Evolutionary conservation across 192 early-diverging fungal species (phyloP), one percentile per base, ranked within the genome.

Genomic region (Linnemannia zychae): DNA sequence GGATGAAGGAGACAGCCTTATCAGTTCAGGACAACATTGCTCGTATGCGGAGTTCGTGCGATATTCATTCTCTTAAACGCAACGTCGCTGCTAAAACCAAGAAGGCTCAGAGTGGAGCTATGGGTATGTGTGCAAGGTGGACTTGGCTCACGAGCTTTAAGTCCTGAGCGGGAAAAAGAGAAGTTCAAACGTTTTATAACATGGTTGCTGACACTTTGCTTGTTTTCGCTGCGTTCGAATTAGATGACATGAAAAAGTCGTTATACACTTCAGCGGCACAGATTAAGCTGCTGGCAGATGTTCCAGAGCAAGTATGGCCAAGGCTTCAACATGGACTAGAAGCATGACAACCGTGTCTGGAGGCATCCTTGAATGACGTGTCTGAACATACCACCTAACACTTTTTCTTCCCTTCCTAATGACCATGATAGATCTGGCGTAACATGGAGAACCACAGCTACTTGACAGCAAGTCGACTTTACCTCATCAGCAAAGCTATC

Each of bases 231-330:
- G 6, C 60, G 44, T 65, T n/a, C 20, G 47, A 44, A 28, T 49
- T 86, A 91, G 93, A 94, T 84, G 89, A 91, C 18, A 89, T 87
- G 76, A 91, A 92, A 75, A 75, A 80, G 63, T 76, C 88, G 12
- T 38, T 96, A 12, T 96, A 96, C 73, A 84, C 91, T 0, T 89
- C 93, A 37, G 95, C 96, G 22, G 94, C 95, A 3, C 92, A 96
- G 75, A 95, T 97, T 66, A 96, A 96, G 72, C 84, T 97, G 11
- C 72, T 97, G 38, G 95, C 95, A 9, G 94, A 96, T 84, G 96
- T 95, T 22, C 96, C 96, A 16, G 96, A 97, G 74, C 96, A 97
- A 90, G 95, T 96, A 88, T 37, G n/a, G n/a, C n/a, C n/a, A n/a
- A n/a, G n/a, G n/a, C n/a, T 44, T 44, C 40, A 44, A 44, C 40